Conservation (phyloP, 345 rosid genomes). For the Erodium maritimum region DNA sequence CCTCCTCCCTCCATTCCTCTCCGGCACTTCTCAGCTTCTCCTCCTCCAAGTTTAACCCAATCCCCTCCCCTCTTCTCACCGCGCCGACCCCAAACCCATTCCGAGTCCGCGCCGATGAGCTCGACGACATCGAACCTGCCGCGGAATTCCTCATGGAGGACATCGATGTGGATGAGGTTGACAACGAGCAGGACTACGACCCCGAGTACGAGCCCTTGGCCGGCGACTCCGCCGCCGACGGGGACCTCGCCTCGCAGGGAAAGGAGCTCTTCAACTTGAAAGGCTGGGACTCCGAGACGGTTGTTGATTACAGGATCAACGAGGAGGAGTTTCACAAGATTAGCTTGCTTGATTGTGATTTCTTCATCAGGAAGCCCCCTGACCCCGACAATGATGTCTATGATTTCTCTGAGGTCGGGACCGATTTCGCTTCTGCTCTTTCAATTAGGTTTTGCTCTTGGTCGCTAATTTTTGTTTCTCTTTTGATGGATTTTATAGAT, state of each 20-base stretch:
- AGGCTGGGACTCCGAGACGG: slow-evolving; percentile 84
- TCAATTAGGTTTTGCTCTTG: background rate
- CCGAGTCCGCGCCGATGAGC: slow-evolving; percentile 55
- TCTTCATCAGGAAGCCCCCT: slow-evolving; percentile 89
- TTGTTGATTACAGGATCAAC: slow-evolving; percentile 78
- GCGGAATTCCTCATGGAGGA: slow-evolving; percentile 83
- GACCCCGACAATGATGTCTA: slow-evolving; percentile 89
- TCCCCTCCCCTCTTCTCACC: slow-evolving; percentile 8
- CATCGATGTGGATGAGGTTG: slow-evolving; percentile 74
- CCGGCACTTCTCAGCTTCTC: slow-evolving; percentile 11
- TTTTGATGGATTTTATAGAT: slow-evolving; percentile 35
- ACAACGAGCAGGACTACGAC: slow-evolving; percentile 86
- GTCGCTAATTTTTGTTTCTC: background rate
- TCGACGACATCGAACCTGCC: slow-evolving; percentile 51
- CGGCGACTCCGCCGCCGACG: slow-evolving; percentile 25
- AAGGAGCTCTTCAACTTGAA: slow-evolving; percentile 62
- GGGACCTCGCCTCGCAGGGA: slow-evolving; percentile 56
- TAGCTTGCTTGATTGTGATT: slow-evolving; percentile 76
- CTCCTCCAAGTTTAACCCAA: slow-evolving; percentile 6
- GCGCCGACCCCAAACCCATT: slow-evolving; percentile 24
- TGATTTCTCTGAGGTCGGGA: slow-evolving; percentile 80
- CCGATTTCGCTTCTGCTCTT: slow-evolving; percentile 1
- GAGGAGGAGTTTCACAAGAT: slow-evolving; percentile 90
- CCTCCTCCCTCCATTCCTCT: slow-evolving; percentile 22
- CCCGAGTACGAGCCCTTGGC: slow-evolving; percentile 57